Evolutionary conservation across 2,329 filamentous ascomycete genomes (phyloP).

Genomic region (Neoascochyta sp.): DNA sequence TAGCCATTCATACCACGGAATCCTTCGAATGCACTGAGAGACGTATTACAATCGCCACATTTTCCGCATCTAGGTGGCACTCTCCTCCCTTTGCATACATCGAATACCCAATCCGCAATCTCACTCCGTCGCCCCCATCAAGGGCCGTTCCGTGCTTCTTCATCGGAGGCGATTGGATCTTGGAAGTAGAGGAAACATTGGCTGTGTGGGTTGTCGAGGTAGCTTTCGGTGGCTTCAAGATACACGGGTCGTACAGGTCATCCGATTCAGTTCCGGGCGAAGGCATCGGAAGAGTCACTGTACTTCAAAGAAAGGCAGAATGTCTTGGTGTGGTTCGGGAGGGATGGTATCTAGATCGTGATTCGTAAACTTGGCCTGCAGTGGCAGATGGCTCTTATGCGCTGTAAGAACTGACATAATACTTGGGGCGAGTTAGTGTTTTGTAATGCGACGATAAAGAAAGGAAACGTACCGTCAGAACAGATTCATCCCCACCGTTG

Average conservation of each 20-base stretch:
- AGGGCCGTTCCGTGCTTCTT: slow-evolving; percentile 2
- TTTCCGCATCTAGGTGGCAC: slow-evolving; percentile 7
- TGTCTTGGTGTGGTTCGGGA: slow-evolving; percentile 7
- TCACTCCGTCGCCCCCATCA: slow-evolving; percentile 5
- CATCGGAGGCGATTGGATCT: slow-evolving; percentile 3
- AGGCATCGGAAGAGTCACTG: too few species aligned
- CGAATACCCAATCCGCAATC: slow-evolving; percentile 9
- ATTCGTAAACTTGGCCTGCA: slow-evolving; percentile 2
- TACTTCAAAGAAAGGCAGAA: too few species aligned
- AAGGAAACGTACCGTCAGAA: slow-evolving; percentile 62
- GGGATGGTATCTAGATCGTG: slow-evolving; percentile 9
- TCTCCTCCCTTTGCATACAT: slow-evolving; percentile 6
- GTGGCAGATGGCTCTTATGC: slow-evolving; percentile 13
- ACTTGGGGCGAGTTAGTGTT: slow-evolving; percentile 38
- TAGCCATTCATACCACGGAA: too few species aligned
- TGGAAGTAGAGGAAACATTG: slow-evolving; percentile 6
- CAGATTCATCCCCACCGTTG: slow-evolving; percentile 65
- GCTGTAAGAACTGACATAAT: slow-evolving; percentile 58
- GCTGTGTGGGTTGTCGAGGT: background rate
- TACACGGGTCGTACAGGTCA: slow-evolving; percentile 5
- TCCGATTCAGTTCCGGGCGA: slow-evolving; percentile 7
- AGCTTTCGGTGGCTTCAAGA: slow-evolving; percentile 3
- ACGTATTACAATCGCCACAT: too few species aligned
- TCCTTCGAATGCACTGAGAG: too few species aligned
- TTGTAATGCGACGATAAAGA: background rate